A percentile compares a stretch with the other conserved stretches of the same genome.
These are phyloP conservation scores for Fonsecaea multimorphosa DNA, from an alignment of 2,329 filamentous ascomycete species.

Conservation along the genomic window DNA sequence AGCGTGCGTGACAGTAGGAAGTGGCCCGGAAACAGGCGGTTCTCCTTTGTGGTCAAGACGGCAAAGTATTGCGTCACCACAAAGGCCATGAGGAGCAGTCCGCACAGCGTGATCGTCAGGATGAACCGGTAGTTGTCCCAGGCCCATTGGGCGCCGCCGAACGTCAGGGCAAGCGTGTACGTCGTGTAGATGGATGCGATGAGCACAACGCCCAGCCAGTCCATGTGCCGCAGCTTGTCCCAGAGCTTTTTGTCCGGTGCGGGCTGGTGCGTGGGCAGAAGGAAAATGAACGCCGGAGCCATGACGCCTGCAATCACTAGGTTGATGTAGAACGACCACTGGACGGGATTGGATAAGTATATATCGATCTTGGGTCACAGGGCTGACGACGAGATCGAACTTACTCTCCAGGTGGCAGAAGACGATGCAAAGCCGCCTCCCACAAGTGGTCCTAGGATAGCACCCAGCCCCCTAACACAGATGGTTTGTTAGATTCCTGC, in stretches of 20 bases:
- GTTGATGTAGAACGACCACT: constrained; percentile 63
- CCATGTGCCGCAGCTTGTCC: constrained; percentile 47
- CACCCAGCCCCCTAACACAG: constrained; percentile 41
- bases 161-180: constrained; percentile 58
- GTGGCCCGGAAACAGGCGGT: constrained; percentile 58
- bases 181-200: constrained; percentile 51
- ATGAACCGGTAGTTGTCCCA: constrained; percentile 58
- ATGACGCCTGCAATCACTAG: constrained; percentile 54
- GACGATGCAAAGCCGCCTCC: constrained; percentile 45
- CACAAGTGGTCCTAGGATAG: constrained; percentile 48
- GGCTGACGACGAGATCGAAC: background rate
- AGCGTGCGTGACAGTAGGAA: constrained; percentile 50
- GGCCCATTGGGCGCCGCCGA: constrained; percentile 57
- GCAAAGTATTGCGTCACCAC: constrained; percentile 53
- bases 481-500: background rate
- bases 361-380: too few species aligned
- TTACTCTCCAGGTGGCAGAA: constrained; percentile 24
- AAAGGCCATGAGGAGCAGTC: constrained; percentile 53
- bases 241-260: constrained; percentile 35
- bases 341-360: constrained; percentile 8
- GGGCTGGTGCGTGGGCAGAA: constrained; percentile 46
- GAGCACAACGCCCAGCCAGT: constrained; percentile 56
- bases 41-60: constrained; percentile 52
- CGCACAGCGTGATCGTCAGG: constrained; percentile 56
- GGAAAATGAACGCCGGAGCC: constrained; percentile 53